phyloP scores from a whole-genome alignment of 2,329 filamentous ascomycete species.

The Diaporthe batatas region DNA sequence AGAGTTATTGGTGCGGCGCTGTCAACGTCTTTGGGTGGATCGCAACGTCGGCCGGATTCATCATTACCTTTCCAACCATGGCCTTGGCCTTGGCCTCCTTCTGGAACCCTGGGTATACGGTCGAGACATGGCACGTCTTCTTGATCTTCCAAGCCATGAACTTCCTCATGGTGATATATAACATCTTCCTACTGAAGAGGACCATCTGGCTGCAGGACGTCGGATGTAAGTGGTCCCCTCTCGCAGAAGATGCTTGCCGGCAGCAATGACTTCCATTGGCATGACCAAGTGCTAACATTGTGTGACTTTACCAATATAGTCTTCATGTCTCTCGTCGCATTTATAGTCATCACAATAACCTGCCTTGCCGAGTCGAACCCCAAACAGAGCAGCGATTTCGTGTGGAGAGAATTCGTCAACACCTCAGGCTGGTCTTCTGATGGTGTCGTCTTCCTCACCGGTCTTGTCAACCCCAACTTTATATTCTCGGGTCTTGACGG shows the following conservation, averaged over 20 bases:
- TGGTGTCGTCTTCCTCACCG: slow-evolving; percentile 54
- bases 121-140: slow-evolving; percentile 40
- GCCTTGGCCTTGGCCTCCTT: slow-evolving; percentile 35
- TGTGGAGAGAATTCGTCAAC: slow-evolving; percentile 51
- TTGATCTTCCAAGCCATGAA: slow-evolving; percentile 39
- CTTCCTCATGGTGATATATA: slow-evolving; percentile 37
- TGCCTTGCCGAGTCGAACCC: slow-evolving; percentile 46
- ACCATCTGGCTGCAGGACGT: slow-evolving; percentile 31
- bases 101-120: slow-evolving; percentile 38
- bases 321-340: slow-evolving; percentile 47
- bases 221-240: slow-evolving; percentile 26
- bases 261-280: no score
- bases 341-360: slow-evolving; percentile 50
- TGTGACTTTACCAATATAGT: slow-evolving; percentile 22
- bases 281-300: neutral
- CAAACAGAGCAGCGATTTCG: slow-evolving; percentile 45
- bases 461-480: slow-evolving; percentile 54
- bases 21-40: slow-evolving; percentile 42
- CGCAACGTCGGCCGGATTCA: slow-evolving; percentile 37
- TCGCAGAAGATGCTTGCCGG: neutral
- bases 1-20: slow-evolving; percentile 42
- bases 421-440: slow-evolving; percentile 48
- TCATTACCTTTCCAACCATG: slow-evolving; percentile 39
- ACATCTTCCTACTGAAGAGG: slow-evolving; percentile 37
- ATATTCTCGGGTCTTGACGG: slow-evolving; percentile 55